Conservation (phyloP, 169 alveolate species). For the Eimeria acervulina region DNA sequence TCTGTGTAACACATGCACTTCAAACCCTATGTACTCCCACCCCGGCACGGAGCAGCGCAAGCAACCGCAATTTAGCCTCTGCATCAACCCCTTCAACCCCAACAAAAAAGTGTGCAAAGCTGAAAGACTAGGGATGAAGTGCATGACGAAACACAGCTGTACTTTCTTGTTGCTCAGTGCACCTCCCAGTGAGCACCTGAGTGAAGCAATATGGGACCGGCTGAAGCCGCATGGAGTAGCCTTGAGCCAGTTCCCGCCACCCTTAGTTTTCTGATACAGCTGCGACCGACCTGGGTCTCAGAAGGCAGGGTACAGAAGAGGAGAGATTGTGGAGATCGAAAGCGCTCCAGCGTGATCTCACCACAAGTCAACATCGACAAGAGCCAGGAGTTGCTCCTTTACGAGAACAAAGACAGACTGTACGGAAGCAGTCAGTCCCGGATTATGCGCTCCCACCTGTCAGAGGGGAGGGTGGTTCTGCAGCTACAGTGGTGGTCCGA, state of each 20-base stretch:
- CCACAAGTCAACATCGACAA: background rate
- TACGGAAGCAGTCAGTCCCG: background rate
- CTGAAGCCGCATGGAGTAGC: background rate
- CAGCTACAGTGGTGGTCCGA: conserved; percentile 35
- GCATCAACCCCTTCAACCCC: background rate
- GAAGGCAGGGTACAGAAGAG: background rate
- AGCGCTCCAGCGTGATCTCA: background rate
- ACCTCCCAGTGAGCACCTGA: background rate
- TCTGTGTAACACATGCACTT: background rate
- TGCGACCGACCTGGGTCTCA: background rate
- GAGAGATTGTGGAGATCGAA: background rate
- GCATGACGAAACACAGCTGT: background rate
- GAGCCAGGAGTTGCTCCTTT: background rate
- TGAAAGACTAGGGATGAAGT: background rate
- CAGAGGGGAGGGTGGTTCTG: background rate
- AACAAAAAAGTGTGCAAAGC: background rate
- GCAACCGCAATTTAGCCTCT: background rate
- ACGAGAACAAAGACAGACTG: background rate
- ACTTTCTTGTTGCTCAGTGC: background rate
- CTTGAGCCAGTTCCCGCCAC: background rate
- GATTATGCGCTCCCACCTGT: background rate
- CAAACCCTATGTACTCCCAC: background rate
- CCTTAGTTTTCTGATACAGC: background rate
- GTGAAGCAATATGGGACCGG: background rate
- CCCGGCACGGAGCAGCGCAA: background rate